Evolutionary conservation across 371 early-diverging fungal genomes (phyloP), one percentile per base, ranked within the genome.

Genomic region (Rozella allomycis): DNA sequence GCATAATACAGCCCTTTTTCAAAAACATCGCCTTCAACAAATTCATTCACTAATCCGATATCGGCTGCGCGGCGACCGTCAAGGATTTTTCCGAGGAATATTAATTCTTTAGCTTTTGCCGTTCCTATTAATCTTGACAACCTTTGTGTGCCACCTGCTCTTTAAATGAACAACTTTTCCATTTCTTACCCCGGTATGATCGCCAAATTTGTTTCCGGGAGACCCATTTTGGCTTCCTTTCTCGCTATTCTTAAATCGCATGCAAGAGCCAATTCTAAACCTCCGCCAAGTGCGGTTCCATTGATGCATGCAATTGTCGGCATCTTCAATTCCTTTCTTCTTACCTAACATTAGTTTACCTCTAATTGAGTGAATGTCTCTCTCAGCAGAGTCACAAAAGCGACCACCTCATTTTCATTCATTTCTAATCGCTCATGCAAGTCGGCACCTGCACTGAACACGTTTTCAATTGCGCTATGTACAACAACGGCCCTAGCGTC

Each of bases 381-480:
- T 30, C 83, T 54, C 37, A 93, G 54, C 25, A 52, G 53, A 37
- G 73, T 54, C 21, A 93, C 67, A 47, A 90, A 93, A 37, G 70
- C 59, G 20, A 67, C 69, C 0, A 93, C 86, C 46, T 93, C 80
- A 0, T 47, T 21, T 18, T 64, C 67, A 12, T 55, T 52, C 94
- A 93, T 93, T 11, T 61, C 67, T 3, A 70, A 64, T 10, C 94
- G 70, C 46, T 93, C 94, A 74, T 80, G 33, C n/a, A 93, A 52
- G 49, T 93, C 94, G 2, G 94, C 94, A 20, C 94, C 94, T 4
- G 91, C 83, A 46, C 90, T 90, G 45, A 93, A 93, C 13, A 80
- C 84, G 3, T 71, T 58, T 25, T 74, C 66, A 1, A 86, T 85
- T 33, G 66, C 31, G 48, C 80, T 79, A 33, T 72, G 63, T 18